phyloP scores from a whole-genome alignment of 306 rosid genomes.

The Malus fusca region DNA sequence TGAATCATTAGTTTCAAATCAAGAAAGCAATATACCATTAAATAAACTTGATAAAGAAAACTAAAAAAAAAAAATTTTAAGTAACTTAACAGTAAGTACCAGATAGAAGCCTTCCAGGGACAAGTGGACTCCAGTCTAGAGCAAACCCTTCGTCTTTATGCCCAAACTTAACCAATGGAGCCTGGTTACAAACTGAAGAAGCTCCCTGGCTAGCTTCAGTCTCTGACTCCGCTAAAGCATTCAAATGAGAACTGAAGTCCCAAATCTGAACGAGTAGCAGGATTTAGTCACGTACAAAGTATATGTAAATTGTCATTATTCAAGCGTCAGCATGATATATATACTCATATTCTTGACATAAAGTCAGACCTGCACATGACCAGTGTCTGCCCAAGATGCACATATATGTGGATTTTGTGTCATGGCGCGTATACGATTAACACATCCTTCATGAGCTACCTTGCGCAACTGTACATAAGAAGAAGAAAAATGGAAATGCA shows the following conservation, averaged over 20 bases:
- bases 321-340: background rate
- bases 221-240: constrained; percentile 67
- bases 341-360: background rate
- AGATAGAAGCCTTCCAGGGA: constrained; percentile 73
- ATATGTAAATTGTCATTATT: background rate
- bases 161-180: constrained; percentile 51
- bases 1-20: constrained; percentile 3
- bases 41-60: background rate
- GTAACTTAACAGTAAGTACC: constrained; percentile 32
- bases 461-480: constrained; percentile 54
- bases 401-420: constrained; percentile 80
- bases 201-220: constrained; percentile 59
- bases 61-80: background rate
- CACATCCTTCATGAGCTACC: constrained; percentile 73
- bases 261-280: constrained; percentile 49
- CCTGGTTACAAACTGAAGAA: constrained; percentile 58
- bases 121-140: constrained; percentile 81
- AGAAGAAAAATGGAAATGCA: constrained; percentile 12
- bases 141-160: constrained; percentile 94
- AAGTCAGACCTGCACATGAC: constrained; percentile 71
- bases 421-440: constrained; percentile 77
- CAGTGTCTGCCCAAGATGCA: constrained; percentile 88
- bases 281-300: background rate
- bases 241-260: constrained; percentile 85
- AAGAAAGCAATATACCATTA: background rate